A percentile compares a stretch with the other conserved stretches of the same genome.
These are phyloP conservation scores for Acrocalymma vagum DNA, from an alignment of 2,329 filamentous ascomycete species.

Conservation along the genomic window DNA sequence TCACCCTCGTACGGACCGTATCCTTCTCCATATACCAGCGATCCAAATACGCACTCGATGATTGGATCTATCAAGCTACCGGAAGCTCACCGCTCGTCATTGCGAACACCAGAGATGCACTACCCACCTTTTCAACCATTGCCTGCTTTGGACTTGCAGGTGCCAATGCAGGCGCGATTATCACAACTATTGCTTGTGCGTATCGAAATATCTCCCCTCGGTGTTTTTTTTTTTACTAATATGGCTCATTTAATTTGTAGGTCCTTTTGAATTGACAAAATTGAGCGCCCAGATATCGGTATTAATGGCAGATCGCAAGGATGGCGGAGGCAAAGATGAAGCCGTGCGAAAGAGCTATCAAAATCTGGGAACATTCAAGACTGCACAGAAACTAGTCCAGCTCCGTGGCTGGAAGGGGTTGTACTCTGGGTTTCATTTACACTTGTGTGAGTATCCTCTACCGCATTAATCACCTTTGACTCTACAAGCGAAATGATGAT, in stretches of 20 bases:
- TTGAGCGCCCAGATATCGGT: slow-evolving; percentile 86
- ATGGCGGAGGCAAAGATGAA: slow-evolving; percentile 47
- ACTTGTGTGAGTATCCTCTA: slow-evolving; percentile 68
- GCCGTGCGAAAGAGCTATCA: slow-evolving; percentile 67
- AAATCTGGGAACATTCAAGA: slow-evolving; percentile 79
- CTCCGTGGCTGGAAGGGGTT: slow-evolving; percentile 77
- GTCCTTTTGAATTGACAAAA: slow-evolving; percentile 89
- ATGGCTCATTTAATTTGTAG: slow-evolving; percentile 48
- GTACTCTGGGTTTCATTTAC: slow-evolving; percentile 82
- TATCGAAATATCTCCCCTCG: neutral
- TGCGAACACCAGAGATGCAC: slow-evolving; percentile 74
- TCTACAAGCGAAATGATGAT: slow-evolving; percentile 30
- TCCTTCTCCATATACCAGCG: slow-evolving; percentile 83
- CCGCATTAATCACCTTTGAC: too few species aligned
- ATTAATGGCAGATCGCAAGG: slow-evolving; percentile 72
- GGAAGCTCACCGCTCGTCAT: slow-evolving; percentile 76
- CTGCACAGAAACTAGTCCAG: slow-evolving; percentile 78
- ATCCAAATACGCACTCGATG: slow-evolving; percentile 76
- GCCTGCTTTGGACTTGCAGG: slow-evolving; percentile 81
- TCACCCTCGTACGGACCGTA: slow-evolving; percentile 78
- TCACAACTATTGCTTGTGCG: slow-evolving; percentile 79
- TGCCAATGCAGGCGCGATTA: slow-evolving; percentile 79
- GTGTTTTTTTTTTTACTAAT: neutral
- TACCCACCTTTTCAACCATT: slow-evolving; percentile 76
- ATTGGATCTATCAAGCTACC: slow-evolving; percentile 71